phyloP scores from a whole-genome alignment of 495 filamentous ascomycete genomes.

The Xylaria cubensis region DNA sequence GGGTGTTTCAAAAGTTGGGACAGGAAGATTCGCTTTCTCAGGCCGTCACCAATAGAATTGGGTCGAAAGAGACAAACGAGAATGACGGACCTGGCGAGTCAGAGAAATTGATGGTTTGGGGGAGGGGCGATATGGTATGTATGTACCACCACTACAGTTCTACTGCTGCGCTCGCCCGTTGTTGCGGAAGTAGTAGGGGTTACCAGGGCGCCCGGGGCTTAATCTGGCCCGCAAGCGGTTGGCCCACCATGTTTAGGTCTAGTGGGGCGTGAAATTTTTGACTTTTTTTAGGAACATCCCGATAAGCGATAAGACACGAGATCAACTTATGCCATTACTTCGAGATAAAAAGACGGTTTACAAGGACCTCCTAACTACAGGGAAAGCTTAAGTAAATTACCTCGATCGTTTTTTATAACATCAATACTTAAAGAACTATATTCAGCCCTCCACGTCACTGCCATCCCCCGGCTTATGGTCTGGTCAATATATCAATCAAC shows the following conservation, averaged over 20 bases:
- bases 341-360: too few relatives aligned
- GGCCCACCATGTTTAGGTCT: background rate
- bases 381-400: too few relatives aligned
- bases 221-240: conserved; percentile 9
- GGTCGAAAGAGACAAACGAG: conserved; percentile 11
- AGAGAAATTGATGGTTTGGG: conserved; percentile 7
- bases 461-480: background rate
- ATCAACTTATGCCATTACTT: background rate
- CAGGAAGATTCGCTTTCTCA: background rate
- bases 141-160: too few relatives aligned
- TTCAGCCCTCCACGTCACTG: background rate
- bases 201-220: conserved; percentile 4
- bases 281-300: conserved; percentile 12
- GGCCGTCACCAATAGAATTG: background rate
- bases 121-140: conserved; percentile 22
- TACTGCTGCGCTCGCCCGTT: background rate
- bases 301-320: conserved; percentile 21
- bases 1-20: background rate
- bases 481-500: background rate
- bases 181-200: background rate
- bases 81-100: background rate
- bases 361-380: too few relatives aligned
- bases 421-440: background rate
- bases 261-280: conserved; percentile 30
- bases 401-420: too few relatives aligned